Evolutionary conservation across 2,329 filamentous ascomycete genomes (phyloP).

Genomic region (Colletotrichum sp.): DNA sequence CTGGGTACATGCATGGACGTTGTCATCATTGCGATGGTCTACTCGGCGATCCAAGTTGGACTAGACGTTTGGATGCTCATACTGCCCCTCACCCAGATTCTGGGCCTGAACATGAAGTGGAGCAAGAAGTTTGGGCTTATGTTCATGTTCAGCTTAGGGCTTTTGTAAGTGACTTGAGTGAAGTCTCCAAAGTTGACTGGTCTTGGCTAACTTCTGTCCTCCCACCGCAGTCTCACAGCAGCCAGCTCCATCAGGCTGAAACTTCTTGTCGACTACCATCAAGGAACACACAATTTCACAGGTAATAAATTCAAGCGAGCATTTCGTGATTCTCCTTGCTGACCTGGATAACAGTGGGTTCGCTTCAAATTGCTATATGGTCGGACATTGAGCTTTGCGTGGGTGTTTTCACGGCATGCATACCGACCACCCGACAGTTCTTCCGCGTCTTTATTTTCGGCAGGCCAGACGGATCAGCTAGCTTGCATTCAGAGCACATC

Average conservation of each 20-base stretch:
- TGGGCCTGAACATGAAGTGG: slow-evolving; percentile 32
- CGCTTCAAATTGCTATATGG: not conserved
- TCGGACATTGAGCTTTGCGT: not conserved
- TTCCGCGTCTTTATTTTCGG: not conserved
- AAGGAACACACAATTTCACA: not conserved
- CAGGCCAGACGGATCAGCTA: not conserved
- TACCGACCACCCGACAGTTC: not conserved
- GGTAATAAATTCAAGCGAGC: not conserved
- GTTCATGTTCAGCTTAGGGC: slow-evolving; percentile 40
- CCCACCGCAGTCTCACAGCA: not conserved
- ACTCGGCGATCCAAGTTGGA: slow-evolving; percentile 46
- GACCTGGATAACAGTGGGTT: not conserved
- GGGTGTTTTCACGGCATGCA: not conserved
- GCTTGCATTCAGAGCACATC: not conserved
- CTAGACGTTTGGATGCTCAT: slow-evolving; percentile 47
- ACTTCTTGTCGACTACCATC: not conserved
- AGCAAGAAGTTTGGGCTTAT: slow-evolving; percentile 40
- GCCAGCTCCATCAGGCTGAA: not conserved
- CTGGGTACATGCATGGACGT: slow-evolving; percentile 40
- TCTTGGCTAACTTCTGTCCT: not conserved
- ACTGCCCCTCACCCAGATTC: slow-evolving; percentile 42
- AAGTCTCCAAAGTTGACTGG: not conserved
- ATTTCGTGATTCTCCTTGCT: not conserved
- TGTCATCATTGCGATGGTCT: slow-evolving; percentile 40
- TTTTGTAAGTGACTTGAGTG: not conserved